A percentile compares a stretch with the other conserved stretches of the same genome.
Conservation (phyloP, 441 rosid genomes). For the Gossypium lobatum region DNA sequence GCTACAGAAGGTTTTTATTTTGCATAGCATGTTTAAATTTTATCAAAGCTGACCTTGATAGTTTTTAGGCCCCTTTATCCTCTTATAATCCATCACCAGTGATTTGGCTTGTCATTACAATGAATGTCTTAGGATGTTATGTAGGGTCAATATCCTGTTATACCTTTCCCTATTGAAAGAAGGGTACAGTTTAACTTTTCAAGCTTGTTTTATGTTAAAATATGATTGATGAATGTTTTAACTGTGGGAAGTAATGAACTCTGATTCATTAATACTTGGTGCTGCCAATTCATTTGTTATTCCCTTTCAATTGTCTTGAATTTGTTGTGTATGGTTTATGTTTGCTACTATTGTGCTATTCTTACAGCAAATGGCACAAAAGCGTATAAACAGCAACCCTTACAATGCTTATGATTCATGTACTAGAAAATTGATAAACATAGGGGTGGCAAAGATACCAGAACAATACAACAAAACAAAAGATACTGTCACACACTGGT, state of each 20-base stretch:
- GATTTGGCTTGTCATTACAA: conserved; percentile 20
- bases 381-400: neutral
- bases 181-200: conserved; percentile 24
- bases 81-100: conserved; percentile 24
- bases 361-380: neutral
- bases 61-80: conserved; percentile 2
- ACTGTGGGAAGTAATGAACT: conserved; percentile 5
- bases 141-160: conserved; percentile 23
- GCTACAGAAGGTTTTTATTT: conserved; percentile 38
- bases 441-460: too few relatives aligned
- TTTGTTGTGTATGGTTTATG: neutral
- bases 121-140: conserved; percentile 29
- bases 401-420: neutral
- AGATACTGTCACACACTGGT: neutral
- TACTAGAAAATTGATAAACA: neutral
- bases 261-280: neutral
- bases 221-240: conserved; percentile 27
- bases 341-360: neutral
- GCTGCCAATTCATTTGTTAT: neutral
- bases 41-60: conserved; percentile 15
- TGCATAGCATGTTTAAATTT: conserved; percentile 39
- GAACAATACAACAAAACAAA: neutral
- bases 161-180: conserved; percentile 28
- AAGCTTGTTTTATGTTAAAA: conserved; percentile 20
- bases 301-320: neutral